Percentiles rank a stretch among this genome's conserved stretches.
phyloP scores from a whole-genome alignment of 2,329 filamentous ascomycete species.

The Talaromyces sp. region DNA sequence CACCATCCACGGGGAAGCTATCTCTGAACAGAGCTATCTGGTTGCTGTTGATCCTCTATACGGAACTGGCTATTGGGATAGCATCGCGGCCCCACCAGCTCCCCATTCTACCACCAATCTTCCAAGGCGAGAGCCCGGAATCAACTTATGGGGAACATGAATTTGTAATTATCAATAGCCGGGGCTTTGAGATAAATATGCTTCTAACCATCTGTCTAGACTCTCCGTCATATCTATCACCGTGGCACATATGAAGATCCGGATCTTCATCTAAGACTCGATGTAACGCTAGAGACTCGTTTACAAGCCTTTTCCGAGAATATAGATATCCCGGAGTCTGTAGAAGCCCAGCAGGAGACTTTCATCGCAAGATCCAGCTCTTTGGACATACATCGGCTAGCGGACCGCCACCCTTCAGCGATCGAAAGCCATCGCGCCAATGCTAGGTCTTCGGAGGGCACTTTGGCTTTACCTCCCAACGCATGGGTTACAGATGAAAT shows the following conservation, averaged over 20 bases:
- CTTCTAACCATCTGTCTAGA: constrained; percentile 23
- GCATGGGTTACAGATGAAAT: constrained; percentile 83
- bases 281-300: constrained; percentile 62
- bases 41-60: neutral
- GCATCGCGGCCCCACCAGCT: constrained; percentile 16
- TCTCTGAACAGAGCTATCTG: neutral
- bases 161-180: constrained; percentile 30
- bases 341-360: constrained; percentile 49
- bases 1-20: neutral
- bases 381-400: constrained; percentile 73
- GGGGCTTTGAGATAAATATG: neutral
- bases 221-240: constrained; percentile 83
- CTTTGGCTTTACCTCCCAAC: neutral
- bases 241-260: constrained; percentile 81
- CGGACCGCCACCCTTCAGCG: constrained; percentile 69
- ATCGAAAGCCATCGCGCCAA: constrained; percentile 71
- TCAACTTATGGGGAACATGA: constrained; percentile 28
- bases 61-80: constrained; percentile 1
- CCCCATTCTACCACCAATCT: constrained; percentile 33
- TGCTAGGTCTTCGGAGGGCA: constrained; percentile 56
- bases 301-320: constrained; percentile 46
- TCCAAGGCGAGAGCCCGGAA: constrained; percentile 22
- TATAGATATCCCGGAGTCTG: constrained; percentile 37
- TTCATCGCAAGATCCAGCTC: constrained; percentile 60
- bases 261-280: constrained; percentile 69